Evolutionary conservation across 345 rosid genomes (phyloP).

Genomic region (Aquilaria yunnanensis): DNA sequence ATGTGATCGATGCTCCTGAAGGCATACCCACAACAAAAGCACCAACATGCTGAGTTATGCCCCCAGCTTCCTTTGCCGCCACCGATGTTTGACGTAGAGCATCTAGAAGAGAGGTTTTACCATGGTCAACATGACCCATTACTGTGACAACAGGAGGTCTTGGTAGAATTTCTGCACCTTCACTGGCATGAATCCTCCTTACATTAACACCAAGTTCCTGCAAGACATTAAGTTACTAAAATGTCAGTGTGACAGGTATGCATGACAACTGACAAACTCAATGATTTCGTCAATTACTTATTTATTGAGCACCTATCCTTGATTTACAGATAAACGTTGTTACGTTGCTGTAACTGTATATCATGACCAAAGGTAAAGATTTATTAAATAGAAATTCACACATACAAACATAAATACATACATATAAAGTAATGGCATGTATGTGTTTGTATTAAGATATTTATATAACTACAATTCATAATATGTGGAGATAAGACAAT

Average conservation of each 20-base stretch:
- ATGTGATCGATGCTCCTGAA: constrained; percentile 83
- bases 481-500: no score
- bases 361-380: no score
- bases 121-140: constrained; percentile 99
- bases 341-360: no score
- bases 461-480: no score
- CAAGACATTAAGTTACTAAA: constrained; percentile 12
- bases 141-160: constrained; percentile 87
- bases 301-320: no score
- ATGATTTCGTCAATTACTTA: background rate
- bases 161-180: constrained; percentile 57
- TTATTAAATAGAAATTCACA: no score
- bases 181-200: constrained; percentile 64
- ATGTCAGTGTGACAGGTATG: no score
- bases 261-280: no score
- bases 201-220: constrained; percentile 80
- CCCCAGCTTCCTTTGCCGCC: constrained; percentile 92
- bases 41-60: constrained; percentile 96
- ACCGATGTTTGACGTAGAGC: constrained; percentile 83
- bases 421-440: no score
- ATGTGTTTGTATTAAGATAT: no score
- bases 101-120: constrained; percentile 90
- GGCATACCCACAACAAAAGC: constrained; percentile 89
- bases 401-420: no score
- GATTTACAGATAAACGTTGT: no score